These are phyloP conservation scores for Trametes elegans DNA, from an alignment of 768 basidiomycete species.

Conservation along the genomic window DNA sequence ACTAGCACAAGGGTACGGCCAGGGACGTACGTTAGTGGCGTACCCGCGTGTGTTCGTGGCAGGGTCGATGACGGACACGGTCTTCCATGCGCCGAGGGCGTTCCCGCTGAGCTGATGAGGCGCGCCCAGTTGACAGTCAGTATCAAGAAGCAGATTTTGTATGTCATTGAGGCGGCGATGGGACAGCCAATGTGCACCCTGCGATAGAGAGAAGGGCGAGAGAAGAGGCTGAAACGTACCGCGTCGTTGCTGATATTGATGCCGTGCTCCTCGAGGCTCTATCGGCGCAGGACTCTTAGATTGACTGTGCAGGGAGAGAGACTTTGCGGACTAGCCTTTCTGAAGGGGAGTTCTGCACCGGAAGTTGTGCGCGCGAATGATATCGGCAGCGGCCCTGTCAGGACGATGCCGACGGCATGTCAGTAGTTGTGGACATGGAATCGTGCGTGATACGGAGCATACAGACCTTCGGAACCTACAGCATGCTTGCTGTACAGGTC, in stretches of 20 bases:
- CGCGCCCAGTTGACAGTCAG: no score
- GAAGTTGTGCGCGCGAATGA: constrained; percentile 10
- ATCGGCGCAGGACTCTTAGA: no score
- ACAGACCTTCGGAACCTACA: constrained; percentile 14
- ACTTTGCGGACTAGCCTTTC: constrained; percentile 10
- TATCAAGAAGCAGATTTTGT: background rate
- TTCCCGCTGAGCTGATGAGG: no score
- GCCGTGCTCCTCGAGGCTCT: constrained; percentile 12
- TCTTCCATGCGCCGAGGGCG: constrained; percentile 10
- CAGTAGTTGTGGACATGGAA: no score
- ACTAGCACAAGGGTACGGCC: no score
- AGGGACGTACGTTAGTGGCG: constrained; percentile 22
- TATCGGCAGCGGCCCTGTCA: constrained; percentile 15
- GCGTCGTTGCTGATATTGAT: constrained; percentile 1
- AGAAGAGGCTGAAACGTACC: background rate
- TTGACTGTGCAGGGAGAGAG: no score
- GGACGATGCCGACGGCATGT: no score
- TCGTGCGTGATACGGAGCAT: no score
- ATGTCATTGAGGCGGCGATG: background rate
- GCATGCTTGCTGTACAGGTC: constrained; percentile 1
- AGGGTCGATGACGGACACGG: constrained; percentile 19
- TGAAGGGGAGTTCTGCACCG: constrained; percentile 11
- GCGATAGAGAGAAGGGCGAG: background rate
- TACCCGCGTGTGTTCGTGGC: constrained; percentile 22
- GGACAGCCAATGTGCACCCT: background rate